Base-by-base conservation (phyloP, 441 rosid species). In the Jatropha podagrica region DNA sequence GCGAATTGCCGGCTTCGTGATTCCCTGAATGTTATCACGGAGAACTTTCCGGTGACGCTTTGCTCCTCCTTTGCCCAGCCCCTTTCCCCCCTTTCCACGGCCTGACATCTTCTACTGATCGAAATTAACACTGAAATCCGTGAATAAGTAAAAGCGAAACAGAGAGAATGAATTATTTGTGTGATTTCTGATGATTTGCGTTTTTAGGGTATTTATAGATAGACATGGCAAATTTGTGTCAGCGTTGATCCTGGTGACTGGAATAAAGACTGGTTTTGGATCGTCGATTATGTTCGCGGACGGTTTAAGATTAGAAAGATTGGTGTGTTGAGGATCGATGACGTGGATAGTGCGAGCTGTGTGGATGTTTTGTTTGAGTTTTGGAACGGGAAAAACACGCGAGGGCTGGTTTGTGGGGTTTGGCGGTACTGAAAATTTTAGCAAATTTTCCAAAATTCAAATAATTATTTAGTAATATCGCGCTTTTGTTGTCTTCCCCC, bases 51-150 rank as follows among this genome's bases (percentile, higher is more conserved):
- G 40, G 68, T 77, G 80, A 26, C 80, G 38, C 74, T 78, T 78
- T 0, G 81, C 81, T 74, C 81, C 81, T 68, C 81, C 81, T 66
- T 78, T 78, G 5, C 80, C 81, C 55, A 78, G 27, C 1, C 81
- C 81, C 81, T 78, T 78, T 2, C 82, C 78, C 38, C 78, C 82
- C 68, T 79, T 79, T 70, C 81, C 81, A n/a, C 81, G 74, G 14
- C 81, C 77, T 4, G 81, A 78, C 81, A 73, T 78, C 69, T 55
- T 51, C 5, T 0, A 20, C 8, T 2, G 32, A 4, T 14, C 9
- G 11, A 15, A 7, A 26, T 14, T 5, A 27, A 0, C 23, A 27
- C 2, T 2, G 12, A 5, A 42, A 42, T 32, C 32, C 32, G 32
- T 32, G 2, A 32, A 32, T 32, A 32, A 3, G 46, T 2, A 0